A percentile compares a stretch with the other conserved stretches of the same genome.
Conservation (phyloP, 1,284 basidiomycete genomes). For the Rhodotorula sp. region DNA sequence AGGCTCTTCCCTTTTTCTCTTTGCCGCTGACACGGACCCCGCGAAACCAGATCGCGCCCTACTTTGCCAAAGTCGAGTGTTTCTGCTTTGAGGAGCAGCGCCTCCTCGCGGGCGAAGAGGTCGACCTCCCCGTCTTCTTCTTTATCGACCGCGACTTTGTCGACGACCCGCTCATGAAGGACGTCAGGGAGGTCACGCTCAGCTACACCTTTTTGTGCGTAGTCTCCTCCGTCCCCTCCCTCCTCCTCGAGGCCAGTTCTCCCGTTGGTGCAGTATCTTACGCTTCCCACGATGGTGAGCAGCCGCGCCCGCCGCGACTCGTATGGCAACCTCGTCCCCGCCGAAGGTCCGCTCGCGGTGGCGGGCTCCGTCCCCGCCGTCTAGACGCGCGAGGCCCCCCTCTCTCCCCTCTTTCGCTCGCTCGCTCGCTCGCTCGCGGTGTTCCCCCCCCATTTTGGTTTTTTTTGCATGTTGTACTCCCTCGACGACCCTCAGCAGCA, state of each 20-base stretch:
- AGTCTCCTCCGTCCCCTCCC: neutral
- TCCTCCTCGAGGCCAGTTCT: no score
- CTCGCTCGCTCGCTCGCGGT: no score
- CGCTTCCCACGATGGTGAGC: neutral
- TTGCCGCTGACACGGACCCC: neutral
- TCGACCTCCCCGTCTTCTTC: conserved; percentile 97
- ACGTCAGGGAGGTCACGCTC: conserved; percentile 86
- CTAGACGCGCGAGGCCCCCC: no score
- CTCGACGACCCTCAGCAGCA: no score
- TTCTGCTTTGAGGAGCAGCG: conserved; percentile 99
- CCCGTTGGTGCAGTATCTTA: neutral
- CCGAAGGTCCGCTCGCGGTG: conserved; percentile 36
- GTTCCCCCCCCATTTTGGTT: no score
- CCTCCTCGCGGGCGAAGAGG: conserved; percentile 90
- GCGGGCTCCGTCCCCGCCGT: conserved; percentile 24
- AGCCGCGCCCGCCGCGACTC: conserved; percentile 40
- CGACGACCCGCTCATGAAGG: conserved; percentile 75
- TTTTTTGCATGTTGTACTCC: no score
- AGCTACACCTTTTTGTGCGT: conserved; percentile 90
- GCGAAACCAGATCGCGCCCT: conserved; percentile 80
- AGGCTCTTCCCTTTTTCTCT: conserved; percentile 22
- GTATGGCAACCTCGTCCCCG: conserved; percentile 40
- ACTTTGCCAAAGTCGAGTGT: conserved; percentile 99
- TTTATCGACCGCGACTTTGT: conserved; percentile 97
- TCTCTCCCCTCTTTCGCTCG: no score